Evolutionary conservation across 495 filamentous ascomycete species (phyloP).

Genomic region (Tricharina praecox): DNA sequence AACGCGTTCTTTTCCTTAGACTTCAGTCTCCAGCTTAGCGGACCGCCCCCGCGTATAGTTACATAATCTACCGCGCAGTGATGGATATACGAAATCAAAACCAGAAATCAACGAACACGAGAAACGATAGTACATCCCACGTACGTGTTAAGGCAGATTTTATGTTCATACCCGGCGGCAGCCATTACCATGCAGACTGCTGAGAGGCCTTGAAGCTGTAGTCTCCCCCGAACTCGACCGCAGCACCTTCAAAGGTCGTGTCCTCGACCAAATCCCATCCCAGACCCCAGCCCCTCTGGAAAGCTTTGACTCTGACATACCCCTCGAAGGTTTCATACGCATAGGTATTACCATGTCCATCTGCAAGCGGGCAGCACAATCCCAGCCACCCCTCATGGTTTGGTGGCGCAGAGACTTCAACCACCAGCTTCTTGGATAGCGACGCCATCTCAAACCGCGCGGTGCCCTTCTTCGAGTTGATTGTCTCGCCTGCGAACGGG

Average conservation of each 20-base stretch:
- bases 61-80: too few relatives aligned
- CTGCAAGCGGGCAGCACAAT: conserved; percentile 28
- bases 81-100: too few relatives aligned
- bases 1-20: too few relatives aligned
- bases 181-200: too few relatives aligned
- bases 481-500: conserved; percentile 27
- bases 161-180: too few relatives aligned
- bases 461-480: conserved; percentile 25
- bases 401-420: conserved; percentile 27
- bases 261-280: conserved; percentile 28
- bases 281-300: conserved; percentile 16
- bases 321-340: conserved; percentile 33
- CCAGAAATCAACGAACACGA: too few relatives aligned
- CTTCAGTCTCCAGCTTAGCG: too few relatives aligned
- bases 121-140: too few relatives aligned
- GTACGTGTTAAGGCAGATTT: too few relatives aligned
- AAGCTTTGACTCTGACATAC: conserved; percentile 27
- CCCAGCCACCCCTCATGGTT: conserved; percentile 28
- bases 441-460: conserved; percentile 23
- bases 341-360: conserved; percentile 30
- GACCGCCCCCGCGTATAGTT: too few relatives aligned
- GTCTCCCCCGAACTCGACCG: conserved; percentile 33
- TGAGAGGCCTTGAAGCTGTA: conserved; percentile 17
- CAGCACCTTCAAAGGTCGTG: conserved; percentile 27
- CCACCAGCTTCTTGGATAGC: conserved; percentile 25